Percentiles rank a stretch among this genome's conserved stretches.
Conservation (phyloP, 2,329 filamentous ascomycete genomes). For the Ceratocystis cacaofunesta region DNA sequence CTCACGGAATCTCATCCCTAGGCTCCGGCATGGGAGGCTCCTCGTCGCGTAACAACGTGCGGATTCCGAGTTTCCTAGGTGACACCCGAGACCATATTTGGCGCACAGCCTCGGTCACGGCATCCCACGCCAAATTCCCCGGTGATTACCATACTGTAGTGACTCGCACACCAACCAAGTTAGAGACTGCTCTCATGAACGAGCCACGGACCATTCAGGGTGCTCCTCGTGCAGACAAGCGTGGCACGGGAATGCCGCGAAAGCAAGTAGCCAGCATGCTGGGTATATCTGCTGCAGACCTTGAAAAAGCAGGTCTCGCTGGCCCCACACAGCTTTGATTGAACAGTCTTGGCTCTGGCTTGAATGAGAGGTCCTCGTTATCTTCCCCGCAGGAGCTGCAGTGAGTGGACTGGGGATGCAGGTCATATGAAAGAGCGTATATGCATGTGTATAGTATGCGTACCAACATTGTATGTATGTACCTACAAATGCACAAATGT, state of each 20-base stretch:
- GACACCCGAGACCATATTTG: constrained; percentile 68
- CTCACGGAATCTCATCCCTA: constrained; percentile 29
- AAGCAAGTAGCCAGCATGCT: constrained; percentile 42
- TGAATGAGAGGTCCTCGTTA: neutral
- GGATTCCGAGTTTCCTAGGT: constrained; percentile 46
- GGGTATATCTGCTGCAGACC: constrained; percentile 27
- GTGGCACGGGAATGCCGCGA: constrained; percentile 35
- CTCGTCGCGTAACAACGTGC: constrained; percentile 24
- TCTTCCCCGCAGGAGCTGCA: neutral
- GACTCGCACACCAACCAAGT: constrained; percentile 59
- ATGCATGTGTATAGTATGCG: neutral
- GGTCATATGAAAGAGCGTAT: neutral
- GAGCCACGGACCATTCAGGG: constrained; percentile 83
- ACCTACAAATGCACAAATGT: neutral
- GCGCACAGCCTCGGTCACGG: constrained; percentile 49
- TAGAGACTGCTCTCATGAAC: constrained; percentile 79
- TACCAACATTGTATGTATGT: neutral
- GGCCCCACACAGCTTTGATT: constrained; percentile 8
- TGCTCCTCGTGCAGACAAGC: constrained; percentile 49
- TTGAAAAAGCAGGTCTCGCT: constrained; percentile 15
- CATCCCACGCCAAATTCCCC: constrained; percentile 45
- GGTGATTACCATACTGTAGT: constrained; percentile 47
- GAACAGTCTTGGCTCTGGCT: neutral
- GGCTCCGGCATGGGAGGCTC: constrained; percentile 9
- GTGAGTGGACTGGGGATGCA: neutral